Base-by-base conservation (phyloP, 805 yeast species). In the Candida xiaguanensis region DNA sequence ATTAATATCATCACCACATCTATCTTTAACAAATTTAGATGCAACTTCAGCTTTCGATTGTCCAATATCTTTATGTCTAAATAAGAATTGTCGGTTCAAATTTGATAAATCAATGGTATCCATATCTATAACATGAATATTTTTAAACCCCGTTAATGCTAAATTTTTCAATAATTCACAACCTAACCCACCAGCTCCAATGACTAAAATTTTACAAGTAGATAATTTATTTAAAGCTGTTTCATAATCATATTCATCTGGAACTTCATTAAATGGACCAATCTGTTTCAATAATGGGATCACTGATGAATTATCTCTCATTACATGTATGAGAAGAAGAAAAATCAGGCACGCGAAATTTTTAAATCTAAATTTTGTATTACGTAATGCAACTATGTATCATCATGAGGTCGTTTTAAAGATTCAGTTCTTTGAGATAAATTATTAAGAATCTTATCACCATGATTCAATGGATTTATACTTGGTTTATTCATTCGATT, bases 151-250 rank as follows among this genome's bases (percentile, higher is more conserved):
- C n/a, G 79, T 68, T 23, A 80, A 61, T 1, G 85, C 85, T 37
- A 85, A 65, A 56, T 83, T 75, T 59, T 85, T 85, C 33, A 85
- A 59, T 22, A 85, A 80, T 57, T 85, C 93, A 60, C 95, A 85
- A 3, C 95, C 95, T 17, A 85, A 62, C 0, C 95, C 95, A 1
- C 95, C 95, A 1, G 91, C 91, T 1, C 95, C 95, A 32, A 84
- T 73, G 6, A 77, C 77, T 18, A 69, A 48, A 5, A 69, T 47
- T 20, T 52, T 56, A 13, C 62, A 39, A 4, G 38, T 38, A 5
- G 27, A 18, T 3, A 68, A 47, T 3, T 63, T 54, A 2, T 42
- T 14, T 3, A 41, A 30, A 5, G 69, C 61, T 9, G 46, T 53
- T 1, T 35, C 34, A 5, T 47, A 27, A 7, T 44, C 41, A 42